Evolutionary conservation across 345 rosid species (phyloP), one percentile per base, ranked within the genome.

Genomic region (Crucihimalaya himalaica): DNA sequence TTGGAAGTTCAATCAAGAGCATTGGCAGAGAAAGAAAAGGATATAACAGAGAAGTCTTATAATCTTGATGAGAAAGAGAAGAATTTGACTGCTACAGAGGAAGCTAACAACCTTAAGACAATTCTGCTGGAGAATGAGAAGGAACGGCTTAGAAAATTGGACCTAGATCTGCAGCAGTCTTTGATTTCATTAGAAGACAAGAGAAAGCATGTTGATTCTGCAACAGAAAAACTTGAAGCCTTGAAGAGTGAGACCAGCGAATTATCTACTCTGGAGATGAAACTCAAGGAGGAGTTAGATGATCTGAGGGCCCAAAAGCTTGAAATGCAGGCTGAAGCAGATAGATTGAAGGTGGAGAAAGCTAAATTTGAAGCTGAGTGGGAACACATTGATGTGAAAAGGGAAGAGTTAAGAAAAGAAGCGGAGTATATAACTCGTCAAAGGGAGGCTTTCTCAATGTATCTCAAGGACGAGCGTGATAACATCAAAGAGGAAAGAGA

Each of bases 211-310:
- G 86, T 95, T 71, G 88, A 84, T 69, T 39, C 59, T 69, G 96
- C 89, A 27, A 82, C 85, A 43, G 91, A 84, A 61, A 90, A 84
- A 66, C 80, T 95, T 25, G 91, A 88, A 78, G 85, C 90, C 20
- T 73, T 92, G 89, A 90, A 84, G 85, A 83, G 80, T 67, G 99
- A 90, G 80, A 78, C 92, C 34, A 79, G 71, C 78, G 98, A 92
- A 27, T 79, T 90, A 66, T 86, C 94, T n/a, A 73, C 63, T 80
- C 72, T 95, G 37, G 98, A 88, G 82, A 54, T 84, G 80, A 95
- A 87, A 59, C 98, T 95, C 66, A 92, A 90, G 82, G 99, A 95
- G 83, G 99, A 95, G 79, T 83, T 95, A 72, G 99, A 95, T 75
- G 71, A 65, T 54, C 72, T 88, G 73, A 87, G 99, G 85, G 88